Conservation (phyloP, 2,329 filamentous ascomycete genomes). For the Phialophora macrospora region DNA sequence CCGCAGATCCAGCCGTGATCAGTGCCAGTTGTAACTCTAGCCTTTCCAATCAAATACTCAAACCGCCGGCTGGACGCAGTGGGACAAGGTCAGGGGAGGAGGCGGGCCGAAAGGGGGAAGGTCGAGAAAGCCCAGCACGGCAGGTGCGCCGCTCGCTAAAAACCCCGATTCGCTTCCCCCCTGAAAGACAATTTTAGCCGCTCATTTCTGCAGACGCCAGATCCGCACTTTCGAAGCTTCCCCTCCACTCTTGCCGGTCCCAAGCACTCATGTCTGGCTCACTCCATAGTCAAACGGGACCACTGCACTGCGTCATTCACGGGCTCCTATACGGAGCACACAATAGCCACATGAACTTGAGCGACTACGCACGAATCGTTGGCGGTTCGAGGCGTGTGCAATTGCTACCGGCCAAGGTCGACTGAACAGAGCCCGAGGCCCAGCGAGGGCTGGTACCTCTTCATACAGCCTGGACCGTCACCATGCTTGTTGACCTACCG, state of each 20-base stretch:
- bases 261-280: too few relatives aligned
- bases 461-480: background rate
- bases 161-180: slow-evolving; percentile 9
- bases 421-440: background rate
- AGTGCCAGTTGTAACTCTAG: background rate
- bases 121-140: background rate
- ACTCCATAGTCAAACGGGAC: background rate
- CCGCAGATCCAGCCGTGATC: background rate
- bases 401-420: background rate
- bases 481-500: background rate
- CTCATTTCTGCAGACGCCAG: slow-evolving; percentile 25
- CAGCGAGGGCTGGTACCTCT: too few relatives aligned
- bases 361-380: background rate
- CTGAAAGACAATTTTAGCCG: slow-evolving; percentile 13
- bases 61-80: background rate
- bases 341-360: background rate
- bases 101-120: background rate
- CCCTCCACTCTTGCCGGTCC: background rate
- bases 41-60: background rate
- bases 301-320: background rate
- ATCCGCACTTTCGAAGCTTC: slow-evolving; percentile 6
- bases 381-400: background rate
- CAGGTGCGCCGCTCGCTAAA: slow-evolving; percentile 6
- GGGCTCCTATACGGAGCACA: background rate
- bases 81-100: background rate